A percentile compares a stretch with the other conserved stretches of the same genome.
Conservation (phyloP, 345 rosid genomes). For the Clarkia xantiana region DNA sequence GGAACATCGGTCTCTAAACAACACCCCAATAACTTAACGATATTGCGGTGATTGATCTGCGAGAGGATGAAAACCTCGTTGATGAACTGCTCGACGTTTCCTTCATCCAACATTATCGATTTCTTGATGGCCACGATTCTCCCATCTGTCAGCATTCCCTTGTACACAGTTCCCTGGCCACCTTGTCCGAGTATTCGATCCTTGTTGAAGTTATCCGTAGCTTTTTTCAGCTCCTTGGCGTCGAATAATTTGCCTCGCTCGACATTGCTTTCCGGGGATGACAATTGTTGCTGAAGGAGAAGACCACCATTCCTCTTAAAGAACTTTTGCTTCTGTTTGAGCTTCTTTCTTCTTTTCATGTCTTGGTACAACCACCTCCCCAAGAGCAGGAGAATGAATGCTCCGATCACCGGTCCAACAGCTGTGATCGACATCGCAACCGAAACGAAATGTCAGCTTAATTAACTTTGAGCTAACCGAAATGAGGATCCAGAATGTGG, state of each 20-base stretch:
- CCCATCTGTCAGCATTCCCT: slow-evolving; percentile 7
- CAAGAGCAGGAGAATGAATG: not conserved
- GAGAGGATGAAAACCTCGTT: slow-evolving; percentile 5
- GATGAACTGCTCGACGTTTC: slow-evolving; percentile 7
- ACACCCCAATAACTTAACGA: slow-evolving; percentile 8
- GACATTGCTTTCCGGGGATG: slow-evolving; percentile 2
- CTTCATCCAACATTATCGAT: not conserved
- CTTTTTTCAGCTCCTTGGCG: slow-evolving; percentile 4
- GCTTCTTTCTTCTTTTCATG: slow-evolving; percentile 1
- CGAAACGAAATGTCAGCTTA: too few species aligned
- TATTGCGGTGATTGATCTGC: not conserved
- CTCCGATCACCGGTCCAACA: not conserved
- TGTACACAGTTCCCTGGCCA: slow-evolving; percentile 11
- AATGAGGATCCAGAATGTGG: not conserved
- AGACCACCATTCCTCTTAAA: slow-evolving; percentile 6
- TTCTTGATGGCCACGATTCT: slow-evolving; percentile 6
- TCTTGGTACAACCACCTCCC: slow-evolving; percentile 1
- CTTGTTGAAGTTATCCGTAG: slow-evolving; percentile 6
- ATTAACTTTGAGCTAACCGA: not conserved
- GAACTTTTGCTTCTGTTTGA: not conserved
- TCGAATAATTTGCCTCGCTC: slow-evolving; percentile 3
- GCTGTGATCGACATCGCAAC: too few species aligned
- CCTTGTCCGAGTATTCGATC: slow-evolving; percentile 7
- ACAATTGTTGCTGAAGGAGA: slow-evolving; percentile 4
- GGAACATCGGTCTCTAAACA: slow-evolving; percentile 5